Evolutionary conservation across 2,329 filamentous ascomycete species (phyloP).

Genomic region (Boeremia exigua): DNA sequence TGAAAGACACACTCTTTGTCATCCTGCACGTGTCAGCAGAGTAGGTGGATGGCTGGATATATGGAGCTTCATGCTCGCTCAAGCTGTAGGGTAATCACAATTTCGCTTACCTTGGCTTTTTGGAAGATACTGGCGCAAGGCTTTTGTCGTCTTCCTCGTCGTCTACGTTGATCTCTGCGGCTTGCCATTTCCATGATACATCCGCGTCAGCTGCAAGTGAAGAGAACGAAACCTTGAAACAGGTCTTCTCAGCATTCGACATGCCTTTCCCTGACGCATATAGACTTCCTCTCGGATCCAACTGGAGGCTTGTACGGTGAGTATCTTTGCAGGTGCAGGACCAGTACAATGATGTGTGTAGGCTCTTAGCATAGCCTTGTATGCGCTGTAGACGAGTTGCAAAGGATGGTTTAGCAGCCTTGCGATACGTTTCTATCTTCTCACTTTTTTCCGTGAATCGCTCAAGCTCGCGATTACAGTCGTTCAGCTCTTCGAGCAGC

Average conservation of each 20-base stretch:
- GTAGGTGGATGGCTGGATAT: neutral
- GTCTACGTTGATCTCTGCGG: conserved; percentile 36
- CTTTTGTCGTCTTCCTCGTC: conserved; percentile 35
- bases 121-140: conserved; percentile 16
- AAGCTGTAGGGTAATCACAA: neutral
- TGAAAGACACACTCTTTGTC: conserved; percentile 45
- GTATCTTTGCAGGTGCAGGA: conserved; percentile 43
- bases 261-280: conserved; percentile 28
- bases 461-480: conserved; percentile 49
- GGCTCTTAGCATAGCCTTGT: conserved; percentile 41
- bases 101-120: conserved; percentile 28
- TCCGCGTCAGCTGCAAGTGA: conserved; percentile 19
- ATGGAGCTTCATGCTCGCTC: too few species aligned
- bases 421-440: conserved; percentile 45
- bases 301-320: conserved; percentile 42
- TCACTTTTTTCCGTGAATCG: conserved; percentile 48
- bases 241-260: conserved; percentile 24
- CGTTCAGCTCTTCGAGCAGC: conserved; percentile 44
- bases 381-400: conserved; percentile 42
- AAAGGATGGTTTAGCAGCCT: conserved; percentile 43
- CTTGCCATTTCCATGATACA: conserved; percentile 39
- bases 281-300: conserved; percentile 38
- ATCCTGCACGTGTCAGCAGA: conserved; percentile 27
- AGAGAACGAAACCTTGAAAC: conserved; percentile 45
- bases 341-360: conserved; percentile 44